These are phyloP conservation scores for Eruca vesicaria DNA, from an alignment of 441 rosid species.

Conservation along the genomic window DNA sequence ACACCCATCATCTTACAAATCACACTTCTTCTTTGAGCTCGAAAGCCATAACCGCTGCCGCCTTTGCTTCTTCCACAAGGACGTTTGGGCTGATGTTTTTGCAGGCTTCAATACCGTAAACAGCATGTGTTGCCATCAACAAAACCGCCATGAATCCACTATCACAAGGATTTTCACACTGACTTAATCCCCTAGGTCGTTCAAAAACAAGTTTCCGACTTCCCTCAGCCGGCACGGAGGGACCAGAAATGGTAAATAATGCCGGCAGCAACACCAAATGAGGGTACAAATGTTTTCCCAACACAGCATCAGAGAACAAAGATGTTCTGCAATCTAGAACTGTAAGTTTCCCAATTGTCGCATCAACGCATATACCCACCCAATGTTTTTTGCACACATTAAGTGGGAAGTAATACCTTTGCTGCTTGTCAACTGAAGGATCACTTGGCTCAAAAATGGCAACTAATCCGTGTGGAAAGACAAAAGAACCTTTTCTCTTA, in stretches of 20 bases:
- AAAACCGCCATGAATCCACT: neutral
- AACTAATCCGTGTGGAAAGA: neutral
- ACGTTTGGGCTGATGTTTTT: neutral
- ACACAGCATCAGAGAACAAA: neutral
- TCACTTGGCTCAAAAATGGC: too few species aligned
- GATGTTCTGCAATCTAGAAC: neutral
- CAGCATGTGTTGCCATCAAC: neutral
- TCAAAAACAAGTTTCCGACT: neutral
- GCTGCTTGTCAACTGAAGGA: too few species aligned
- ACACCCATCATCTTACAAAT: too few species aligned
- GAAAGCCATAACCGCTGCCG: neutral
- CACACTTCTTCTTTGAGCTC: neutral
- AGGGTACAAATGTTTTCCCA: neutral
- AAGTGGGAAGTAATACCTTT: neutral
- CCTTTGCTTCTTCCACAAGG: neutral
- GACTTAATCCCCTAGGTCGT: neutral
- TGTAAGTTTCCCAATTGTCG: neutral
- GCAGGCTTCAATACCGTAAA: neutral
- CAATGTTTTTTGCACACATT: neutral
- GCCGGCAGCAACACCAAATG: neutral
- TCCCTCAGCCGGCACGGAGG: neutral
- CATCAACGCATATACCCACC: neutral
- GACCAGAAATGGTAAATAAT: neutral
- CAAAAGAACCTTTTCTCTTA: too few species aligned
- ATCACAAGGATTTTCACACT: neutral